Conservation (phyloP, 768 basidiomycete genomes). For the Nidula microcarpa region DNA sequence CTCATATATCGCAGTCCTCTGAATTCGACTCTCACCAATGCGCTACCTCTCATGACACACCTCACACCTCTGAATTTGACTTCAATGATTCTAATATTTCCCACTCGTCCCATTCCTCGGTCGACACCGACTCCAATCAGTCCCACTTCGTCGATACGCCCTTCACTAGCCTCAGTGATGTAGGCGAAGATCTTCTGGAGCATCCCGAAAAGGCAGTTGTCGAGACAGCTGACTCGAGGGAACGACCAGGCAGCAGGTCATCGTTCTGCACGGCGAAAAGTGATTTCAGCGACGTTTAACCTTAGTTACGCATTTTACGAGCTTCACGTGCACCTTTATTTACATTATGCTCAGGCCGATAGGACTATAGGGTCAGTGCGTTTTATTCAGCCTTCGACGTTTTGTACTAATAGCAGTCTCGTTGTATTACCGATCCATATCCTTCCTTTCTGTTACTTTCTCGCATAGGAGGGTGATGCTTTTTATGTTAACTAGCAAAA, state of each 20-base stretch:
- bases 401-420: no score
- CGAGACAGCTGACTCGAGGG: constrained; percentile 3
- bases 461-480: no score
- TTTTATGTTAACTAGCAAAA: no score
- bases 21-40: constrained; percentile 9
- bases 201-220: neutral
- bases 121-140: neutral
- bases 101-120: neutral
- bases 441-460: no score
- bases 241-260: constrained; percentile 25
- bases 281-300: constrained; percentile 16
- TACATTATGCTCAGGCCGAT: no score
- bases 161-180: constrained; percentile 8
- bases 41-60: neutral
- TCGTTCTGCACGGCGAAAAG: constrained; percentile 33
- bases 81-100: neutral
- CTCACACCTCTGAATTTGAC: neutral
- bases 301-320: neutral
- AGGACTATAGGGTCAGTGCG: no score
- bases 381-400: no score
- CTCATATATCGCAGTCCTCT: neutral
- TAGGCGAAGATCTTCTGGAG: constrained; percentile 5
- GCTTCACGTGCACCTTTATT: neutral
- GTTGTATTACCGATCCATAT: no score
- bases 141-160: constrained; percentile 5